Conservation (phyloP, 2,329 filamentous ascomycete species). For the Penicillium glabrum region DNA sequence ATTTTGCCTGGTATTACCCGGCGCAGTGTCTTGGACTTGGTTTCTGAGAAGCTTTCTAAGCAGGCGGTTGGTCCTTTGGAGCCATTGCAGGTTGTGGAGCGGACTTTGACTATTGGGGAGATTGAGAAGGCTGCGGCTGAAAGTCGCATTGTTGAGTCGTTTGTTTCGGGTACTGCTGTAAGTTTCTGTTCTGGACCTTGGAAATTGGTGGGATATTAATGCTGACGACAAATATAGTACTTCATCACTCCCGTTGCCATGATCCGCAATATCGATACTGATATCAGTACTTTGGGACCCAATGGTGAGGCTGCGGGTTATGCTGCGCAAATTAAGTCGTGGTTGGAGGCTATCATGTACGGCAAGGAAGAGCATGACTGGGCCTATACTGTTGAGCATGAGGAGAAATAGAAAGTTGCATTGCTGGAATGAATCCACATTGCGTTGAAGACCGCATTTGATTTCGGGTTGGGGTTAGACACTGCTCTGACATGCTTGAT, state of each 20-base stretch:
- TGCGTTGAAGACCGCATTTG: background rate
- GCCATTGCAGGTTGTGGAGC: conserved; percentile 80
- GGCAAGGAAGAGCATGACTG: conserved; percentile 67
- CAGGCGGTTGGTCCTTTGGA: conserved; percentile 51
- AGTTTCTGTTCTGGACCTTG: conserved; percentile 36
- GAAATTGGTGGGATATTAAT: background rate
- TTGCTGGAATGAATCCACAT: background rate
- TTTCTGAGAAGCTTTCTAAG: conserved; percentile 58
- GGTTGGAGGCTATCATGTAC: conserved; percentile 73
- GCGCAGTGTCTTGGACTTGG: conserved; percentile 73
- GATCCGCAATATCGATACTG: conserved; percentile 66
- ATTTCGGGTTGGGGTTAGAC: background rate
- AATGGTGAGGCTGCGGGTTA: conserved; percentile 33
- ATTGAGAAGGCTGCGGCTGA: conserved; percentile 70
- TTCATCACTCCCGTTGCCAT: conserved; percentile 69
- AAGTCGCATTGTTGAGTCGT: conserved; percentile 77
- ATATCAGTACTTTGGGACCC: conserved; percentile 54
- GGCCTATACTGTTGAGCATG: conserved; percentile 67
- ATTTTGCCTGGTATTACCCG: conserved; percentile 90
- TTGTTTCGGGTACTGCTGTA: conserved; percentile 83
- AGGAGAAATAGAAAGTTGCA: conserved; percentile 34
- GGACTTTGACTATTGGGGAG: conserved; percentile 78
- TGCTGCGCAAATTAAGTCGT: conserved; percentile 58
- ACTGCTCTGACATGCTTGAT: background rate
- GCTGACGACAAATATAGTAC: conserved; percentile 49